A percentile compares a stretch with the other conserved stretches of the same genome.
Conservation (phyloP, 805 yeast species). For the Brettanomyces nanus region DNA sequence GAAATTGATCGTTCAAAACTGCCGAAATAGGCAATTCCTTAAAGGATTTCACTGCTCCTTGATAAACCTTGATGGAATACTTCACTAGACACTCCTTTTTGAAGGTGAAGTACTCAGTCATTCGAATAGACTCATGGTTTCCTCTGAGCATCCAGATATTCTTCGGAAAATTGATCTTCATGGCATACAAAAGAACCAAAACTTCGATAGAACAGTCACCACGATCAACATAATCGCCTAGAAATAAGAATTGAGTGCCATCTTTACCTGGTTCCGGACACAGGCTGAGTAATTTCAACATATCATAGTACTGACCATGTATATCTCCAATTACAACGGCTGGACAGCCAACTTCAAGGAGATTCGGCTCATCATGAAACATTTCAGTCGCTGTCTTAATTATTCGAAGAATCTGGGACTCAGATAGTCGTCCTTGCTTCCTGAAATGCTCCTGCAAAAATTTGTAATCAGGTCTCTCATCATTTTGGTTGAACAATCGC, state of each 20-base stretch:
- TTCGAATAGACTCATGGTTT: slow-evolving; percentile 88
- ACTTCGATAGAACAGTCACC: slow-evolving; percentile 90
- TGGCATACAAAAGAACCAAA: slow-evolving; percentile 63
- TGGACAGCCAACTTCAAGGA: slow-evolving; percentile 80
- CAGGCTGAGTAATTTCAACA: slow-evolving; percentile 82
- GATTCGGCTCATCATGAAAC: slow-evolving; percentile 65
- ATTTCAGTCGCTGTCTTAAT: slow-evolving; percentile 53
- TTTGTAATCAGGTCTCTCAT: slow-evolving; percentile 61
- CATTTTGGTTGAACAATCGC: slow-evolving; percentile 47
- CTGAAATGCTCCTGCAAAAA: slow-evolving; percentile 69
- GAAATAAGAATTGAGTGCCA: slow-evolving; percentile 68
- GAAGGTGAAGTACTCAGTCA: slow-evolving; percentile 92
- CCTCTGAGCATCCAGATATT: slow-evolving; percentile 82
- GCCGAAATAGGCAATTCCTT: slow-evolving; percentile 88
- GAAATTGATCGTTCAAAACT: slow-evolving; percentile 82
- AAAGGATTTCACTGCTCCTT: slow-evolving; percentile 68
- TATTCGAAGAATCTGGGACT: slow-evolving; percentile 61
- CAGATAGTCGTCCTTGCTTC: slow-evolving; percentile 72
- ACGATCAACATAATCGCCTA: slow-evolving; percentile 95
- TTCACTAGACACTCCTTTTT: slow-evolving; percentile 85
- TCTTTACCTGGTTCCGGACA: slow-evolving; percentile 79
- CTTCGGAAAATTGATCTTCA: slow-evolving; percentile 68
- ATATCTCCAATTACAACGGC: slow-evolving; percentile 94
- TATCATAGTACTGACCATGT: slow-evolving; percentile 93
- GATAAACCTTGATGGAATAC: slow-evolving; percentile 58